Base-by-base conservation (phyloP, 192 early-diverging fungal species). In the Podila epigama region DNA sequence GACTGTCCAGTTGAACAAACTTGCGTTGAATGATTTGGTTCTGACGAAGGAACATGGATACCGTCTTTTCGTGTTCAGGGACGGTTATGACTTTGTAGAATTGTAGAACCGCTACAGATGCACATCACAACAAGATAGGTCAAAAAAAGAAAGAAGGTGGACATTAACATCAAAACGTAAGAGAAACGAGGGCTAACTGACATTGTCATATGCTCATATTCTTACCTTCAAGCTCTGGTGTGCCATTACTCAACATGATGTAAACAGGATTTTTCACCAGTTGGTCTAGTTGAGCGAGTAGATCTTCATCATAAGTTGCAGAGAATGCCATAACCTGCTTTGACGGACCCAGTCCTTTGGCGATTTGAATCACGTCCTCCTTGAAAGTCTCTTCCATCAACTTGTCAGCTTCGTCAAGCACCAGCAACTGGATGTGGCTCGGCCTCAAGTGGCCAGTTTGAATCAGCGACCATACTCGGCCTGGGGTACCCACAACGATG, bases 391-490 rank as follows among this genome's bases (percentile, higher is more conserved):
- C 81, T 18, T 83, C 82, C 83, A 89, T 88, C 28, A 89, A 31
- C 60, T 89, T 88, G 64, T 89, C 88, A 3, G 88, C 88, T 60
- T 89, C 88, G 50, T 89, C 88, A 57, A 89, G 50, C 20, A 89
- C 85, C 9, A 88, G 32, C 15, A 88, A 60, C 13, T 75, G 81
- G 33, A 89, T 70, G 4, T 78, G 34, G 31, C 62, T 66, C 1
- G 83, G 65, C 1, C 33, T 36, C 56, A 89, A 50, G 44, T 79
- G 77, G 0, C 78, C 69, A 2, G 75, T 57, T 15, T 70, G 39
- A 29, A 89, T 61, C 35, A 89, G 57, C 0, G 82, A 70, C 52
- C 64, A 68, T 4, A 89, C 28, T 41, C 88, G 61, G 11, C 87
- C 84, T 54, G 67, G 65, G 12, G 88, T 87, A 9, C 86, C 88